Evolutionary conservation across 2,329 filamentous ascomycete species (phyloP), one percentile per base, ranked within the genome.

Genomic region (Botrytis sinoallii): DNA sequence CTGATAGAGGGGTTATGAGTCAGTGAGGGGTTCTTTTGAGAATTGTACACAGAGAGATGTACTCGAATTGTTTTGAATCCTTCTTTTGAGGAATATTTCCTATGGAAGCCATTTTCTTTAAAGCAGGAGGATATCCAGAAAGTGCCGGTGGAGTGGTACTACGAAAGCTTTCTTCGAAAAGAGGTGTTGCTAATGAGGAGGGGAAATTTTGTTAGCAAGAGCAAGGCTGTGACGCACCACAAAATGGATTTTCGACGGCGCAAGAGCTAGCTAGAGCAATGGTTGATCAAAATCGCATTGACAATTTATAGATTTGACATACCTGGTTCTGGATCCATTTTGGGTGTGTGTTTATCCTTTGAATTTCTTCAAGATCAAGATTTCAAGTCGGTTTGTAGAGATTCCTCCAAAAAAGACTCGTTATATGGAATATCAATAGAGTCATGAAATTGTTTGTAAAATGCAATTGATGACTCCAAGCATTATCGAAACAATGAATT

Each of bases 61-160:
- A 80, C 79, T 81, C 79, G 75, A 81, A 80, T 60, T 73, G 16
- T 74, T 77, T 77, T 7, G 75, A 44, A 65, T 77, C 76, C 25
- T 72, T 73, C 40, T 57, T 74, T 29, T 75, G 73, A 38, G 78
- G 77, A 16, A 77, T 65, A 70, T 79, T 79, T 35, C 79, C 79
- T 40, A 78, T 67, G 48, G 76, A 78, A 52, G 77, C 77, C 80
- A 81, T 81, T 77, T 77, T 80, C 42, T 70, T 76, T 16, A 81
- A 65, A 14, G 78, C 79, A 40, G 79, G 78, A 64, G 79, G 77
- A 64, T 79, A 74, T 35, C 78, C 78, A 46, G 76, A 16, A 29
- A 78, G 74, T 25, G 79, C 77, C 63, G 79, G 79, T 73, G 80
- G 79, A 68, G 80, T 80, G 48, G 78, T 80, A 66, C 74, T 79